Base-by-base conservation (phyloP, 352 stramenopile genomes). In the Globisporangium barbulae region DNA sequence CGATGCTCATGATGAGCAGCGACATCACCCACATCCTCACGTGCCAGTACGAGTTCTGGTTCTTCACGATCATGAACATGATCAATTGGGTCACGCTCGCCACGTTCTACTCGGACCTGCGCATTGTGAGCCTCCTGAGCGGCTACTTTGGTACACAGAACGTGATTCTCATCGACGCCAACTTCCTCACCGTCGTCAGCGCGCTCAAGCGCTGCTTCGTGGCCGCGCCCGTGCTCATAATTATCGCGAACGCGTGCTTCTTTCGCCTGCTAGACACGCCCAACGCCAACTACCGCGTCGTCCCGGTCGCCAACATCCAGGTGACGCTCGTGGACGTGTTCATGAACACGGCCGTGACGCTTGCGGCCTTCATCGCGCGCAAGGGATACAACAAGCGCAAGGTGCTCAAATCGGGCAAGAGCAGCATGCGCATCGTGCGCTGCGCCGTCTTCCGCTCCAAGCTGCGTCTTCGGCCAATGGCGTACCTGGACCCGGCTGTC, bases 371-470 rank as follows among this genome's bases (percentile, higher is more conserved):
- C 33, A 63, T 81, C 8, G 63, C 65, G 37, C 72, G 73, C 10
- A 76, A 75, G 35, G 53, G 68, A 7, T 81, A 76, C 64, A 68
- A 42, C 21, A 79, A 81, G 45, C 65, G 66, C 8, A 79, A 77
- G 25, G 33, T 78, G 35, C 54, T 83, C 15, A 54, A 53, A n/a
- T 57, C 49, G 19, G 64, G 64, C 21, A 68, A 62, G 22, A 57
- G 61, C 9, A 68, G 60, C 31, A 55, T 71, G n/a, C 69, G 72
- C 12, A 65, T 70, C 17, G 68, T 83, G 28, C 68, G 71, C 17
- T 83, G 72, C 42, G 64, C 76, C 2, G 63, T 83, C 1, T 73
- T 73, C 49, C 70, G 67, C 35, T 68, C 71, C 3, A 72, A 69
- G 48, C 54, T 81, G 5, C 66, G 71, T 33, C 47, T 82, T 54